Conservation (phyloP, 345 rosid genomes). For the Eucalyptus melliodora region DNA sequence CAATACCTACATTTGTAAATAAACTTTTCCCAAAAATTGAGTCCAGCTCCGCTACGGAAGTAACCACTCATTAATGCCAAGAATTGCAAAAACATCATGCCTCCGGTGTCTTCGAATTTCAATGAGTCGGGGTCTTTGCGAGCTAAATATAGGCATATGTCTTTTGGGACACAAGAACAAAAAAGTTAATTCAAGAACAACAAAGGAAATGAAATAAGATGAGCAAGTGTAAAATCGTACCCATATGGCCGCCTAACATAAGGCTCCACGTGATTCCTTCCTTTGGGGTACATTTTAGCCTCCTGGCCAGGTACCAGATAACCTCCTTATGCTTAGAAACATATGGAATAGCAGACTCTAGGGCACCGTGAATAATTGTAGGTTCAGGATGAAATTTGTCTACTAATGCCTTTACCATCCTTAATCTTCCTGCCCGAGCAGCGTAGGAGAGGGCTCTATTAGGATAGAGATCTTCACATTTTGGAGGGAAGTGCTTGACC, state of each 20-base stretch:
- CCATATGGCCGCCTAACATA: accelerated
- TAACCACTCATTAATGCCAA: accelerated
- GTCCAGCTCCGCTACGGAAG: background rate
- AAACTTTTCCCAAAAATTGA: background rate
- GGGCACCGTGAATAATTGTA: accelerated
- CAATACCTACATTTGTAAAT: background rate
- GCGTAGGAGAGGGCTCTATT: accelerated
- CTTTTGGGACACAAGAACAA: background rate
- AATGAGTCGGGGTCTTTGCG: accelerated
- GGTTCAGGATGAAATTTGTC: background rate
- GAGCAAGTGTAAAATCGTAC: background rate
- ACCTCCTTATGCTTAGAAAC: accelerated
- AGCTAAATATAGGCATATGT: background rate
- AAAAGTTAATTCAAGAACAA: background rate
- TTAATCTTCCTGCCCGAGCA: no score
- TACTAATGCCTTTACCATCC: background rate
- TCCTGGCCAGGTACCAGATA: background rate
- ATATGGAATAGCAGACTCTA: accelerated
- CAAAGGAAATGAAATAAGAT: background rate
- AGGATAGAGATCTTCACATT: background rate
- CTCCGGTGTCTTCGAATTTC: accelerated
- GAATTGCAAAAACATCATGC: accelerated
- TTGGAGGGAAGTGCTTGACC: background rate
- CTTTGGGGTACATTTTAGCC: no score
- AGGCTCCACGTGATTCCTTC: no score